Percentiles rank a stretch among this genome's conserved stretches.
These are phyloP conservation scores for Halophytophthora polymorphica DNA, from an alignment of 352 stramenopile genomes.

Conservation along the genomic window DNA sequence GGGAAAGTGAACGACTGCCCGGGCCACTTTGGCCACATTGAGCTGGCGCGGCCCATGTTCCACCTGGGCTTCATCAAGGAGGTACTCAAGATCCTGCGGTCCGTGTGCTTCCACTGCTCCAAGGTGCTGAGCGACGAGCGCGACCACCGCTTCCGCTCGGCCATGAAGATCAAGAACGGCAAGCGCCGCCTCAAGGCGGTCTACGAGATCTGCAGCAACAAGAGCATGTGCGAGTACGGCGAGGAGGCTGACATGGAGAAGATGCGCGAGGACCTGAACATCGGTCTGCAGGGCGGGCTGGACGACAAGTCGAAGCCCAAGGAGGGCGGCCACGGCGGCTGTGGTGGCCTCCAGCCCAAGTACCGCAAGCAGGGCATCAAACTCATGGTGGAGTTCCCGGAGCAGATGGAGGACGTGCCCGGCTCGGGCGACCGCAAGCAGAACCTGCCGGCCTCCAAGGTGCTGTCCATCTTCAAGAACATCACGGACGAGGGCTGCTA, in stretches of 20 bases:
- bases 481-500: constrained; percentile 97
- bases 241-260: constrained; percentile 87
- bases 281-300: constrained; percentile 76
- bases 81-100: constrained; percentile 91
- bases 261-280: constrained; percentile 86
- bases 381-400: constrained; percentile 94
- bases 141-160: constrained; percentile 72
- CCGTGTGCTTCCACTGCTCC: constrained; percentile 97
- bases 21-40: constrained; percentile 99
- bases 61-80: constrained; percentile 98
- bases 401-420: constrained; percentile 93
- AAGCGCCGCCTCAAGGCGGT: constrained; percentile 92
- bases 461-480: constrained; percentile 96
- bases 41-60: constrained; percentile 96
- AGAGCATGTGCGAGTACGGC: constrained; percentile 86
- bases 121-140: constrained; percentile 93
- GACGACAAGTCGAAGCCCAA: constrained; percentile 83
- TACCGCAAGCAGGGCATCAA: constrained; percentile 95
- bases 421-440: constrained; percentile 96
- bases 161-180: constrained; percentile 88
- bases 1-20: constrained; percentile 96
- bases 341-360: constrained; percentile 90
- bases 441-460: constrained; percentile 93
- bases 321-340: constrained; percentile 79
- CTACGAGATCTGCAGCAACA: constrained; percentile 92